Conservation (phyloP, 257 asterid genomes). For the Echites panduratus region DNA sequence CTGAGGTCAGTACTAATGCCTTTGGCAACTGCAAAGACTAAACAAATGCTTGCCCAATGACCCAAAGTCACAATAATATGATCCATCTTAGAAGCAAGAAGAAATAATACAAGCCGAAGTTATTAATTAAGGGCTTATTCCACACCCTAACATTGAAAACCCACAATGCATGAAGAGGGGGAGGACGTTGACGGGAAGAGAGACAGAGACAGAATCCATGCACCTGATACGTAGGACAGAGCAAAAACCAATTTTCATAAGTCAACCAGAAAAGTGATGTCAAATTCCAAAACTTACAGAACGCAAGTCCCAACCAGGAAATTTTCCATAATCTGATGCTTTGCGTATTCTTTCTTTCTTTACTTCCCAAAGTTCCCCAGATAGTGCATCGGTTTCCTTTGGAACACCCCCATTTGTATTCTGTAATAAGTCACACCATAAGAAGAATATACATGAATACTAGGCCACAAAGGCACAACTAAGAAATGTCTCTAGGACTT, state of each 20-base stretch:
- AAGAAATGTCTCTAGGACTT: constrained; percentile 18
- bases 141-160: background rate
- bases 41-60: background rate
- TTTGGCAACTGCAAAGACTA: background rate
- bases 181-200: too few species aligned
- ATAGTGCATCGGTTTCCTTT: constrained; percentile 78
- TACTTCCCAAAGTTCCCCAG: constrained; percentile 97
- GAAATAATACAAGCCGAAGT: background rate
- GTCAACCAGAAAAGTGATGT: background rate
- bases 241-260: background rate
- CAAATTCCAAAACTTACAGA: constrained; percentile 63
- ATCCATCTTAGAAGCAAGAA: background rate
- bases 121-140: background rate
- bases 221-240: background rate
- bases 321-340: constrained; percentile 73
- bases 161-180: too few species aligned
- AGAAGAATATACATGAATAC: constrained; percentile 12
- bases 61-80: background rate
- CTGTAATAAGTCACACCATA: constrained; percentile 37
- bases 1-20: background rate
- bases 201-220: too few species aligned
- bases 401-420: constrained; percentile 72
- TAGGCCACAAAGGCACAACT: constrained; percentile 10
- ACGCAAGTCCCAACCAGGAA: constrained; percentile 96
- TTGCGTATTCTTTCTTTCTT: constrained; percentile 94